Evolutionary conservation across 768 basidiomycete genomes (phyloP), one percentile per base, ranked within the genome.

Genomic region (Pleurotus tuoliensis): DNA sequence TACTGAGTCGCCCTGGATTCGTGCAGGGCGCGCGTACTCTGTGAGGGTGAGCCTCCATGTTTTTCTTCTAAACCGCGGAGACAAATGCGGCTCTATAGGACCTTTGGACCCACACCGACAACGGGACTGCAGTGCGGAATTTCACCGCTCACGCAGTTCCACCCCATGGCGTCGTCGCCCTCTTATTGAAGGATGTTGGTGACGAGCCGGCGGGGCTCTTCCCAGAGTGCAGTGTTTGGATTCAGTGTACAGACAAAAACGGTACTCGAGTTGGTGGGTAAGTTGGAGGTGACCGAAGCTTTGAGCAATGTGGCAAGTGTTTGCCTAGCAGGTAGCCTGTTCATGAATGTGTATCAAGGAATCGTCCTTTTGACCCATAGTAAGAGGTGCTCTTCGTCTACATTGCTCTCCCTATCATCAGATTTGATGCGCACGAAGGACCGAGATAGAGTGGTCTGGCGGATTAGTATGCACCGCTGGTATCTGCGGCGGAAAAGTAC

Each of bases 71-170:
- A 24, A 15, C n/a, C n/a, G 9, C 24, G 16, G 25, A 15, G 3
- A 11, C 37, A 43, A 5, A 27, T 57, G 15, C 16, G 13, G 13
- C 12, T 7, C 41, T 18, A 24, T 56, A 89, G 84, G 88, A 90
- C 62, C 73, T 89, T 2, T 90, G 88, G 88, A 66, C 81, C 3
- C 87, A 89, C 65, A 87, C 84, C 18, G 72, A 86, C 61, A 88
- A 87, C 61, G 86, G 85, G 3, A 88, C 83, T 0, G 82, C 81
- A 1, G 73, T 83, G 20, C 78, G 87, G 15, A 83, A 80, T 65
- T 75, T 87, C 62, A 82, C 80, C 3, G 76, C 72, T 3, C 50
- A 70, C 7, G 69, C 67, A 16, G 84, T 89, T 9, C 86, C 87
- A 3, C 63, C 84, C 5, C 88, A 90, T 58, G 88, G 87, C 3